Base-by-base conservation (phyloP, 768 basidiomycete genomes). In the Epithele typhae region DNA sequence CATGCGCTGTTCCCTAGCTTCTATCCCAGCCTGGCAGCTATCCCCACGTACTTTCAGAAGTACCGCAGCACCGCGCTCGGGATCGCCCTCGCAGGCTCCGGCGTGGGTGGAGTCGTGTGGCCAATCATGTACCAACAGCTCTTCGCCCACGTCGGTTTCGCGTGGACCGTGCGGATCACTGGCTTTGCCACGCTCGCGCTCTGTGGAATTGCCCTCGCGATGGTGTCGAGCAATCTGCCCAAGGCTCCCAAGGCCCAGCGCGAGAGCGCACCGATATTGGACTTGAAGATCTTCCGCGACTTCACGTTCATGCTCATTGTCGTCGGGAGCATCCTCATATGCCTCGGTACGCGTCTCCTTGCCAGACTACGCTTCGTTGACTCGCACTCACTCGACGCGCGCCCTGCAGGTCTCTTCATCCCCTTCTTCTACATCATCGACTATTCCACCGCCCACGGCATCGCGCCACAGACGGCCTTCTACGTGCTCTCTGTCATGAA, bases 361-460 rank as follows among this genome's bases (percentile, higher is more conserved):
- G n/a, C n/a, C n/a, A n/a, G n/a, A n/a, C n/a, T n/a, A n/a, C n/a
- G n/a, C n/a, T n/a, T n/a, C n/a, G n/a, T n/a, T n/a, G n/a, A n/a
- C n/a, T n/a, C n/a, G n/a, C n/a, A n/a, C n/a, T n/a, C n/a, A n/a
- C n/a, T n/a, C n/a, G n/a, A n/a, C 57, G 60, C 15, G 43, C 48
- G 14, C 57, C 6, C 17, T 48, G 59, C 61, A 87, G 85, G 84
- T 22, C 66, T 86, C 3, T 87, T 84, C 65, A 81, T 79, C 17
- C 85, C 85, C 4, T 81, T 78, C 61, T 81, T 85, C 60, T 88
- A 79, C 67, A 78, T 88, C 43, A 74, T 77, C n/a, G 72, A 76
- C 40, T 85, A 80, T 60, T 68, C 82, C 15, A 65, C 67, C 43
- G 72, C 69, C 36, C 63, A 56, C 59, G 35, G 52, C 36, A 62